Percentiles rank a stretch among this genome's conserved stretches.
These are phyloP conservation scores for Tephrocybe sp. DNA, from an alignment of 768 basidiomycete species.

Conservation along the genomic window DNA sequence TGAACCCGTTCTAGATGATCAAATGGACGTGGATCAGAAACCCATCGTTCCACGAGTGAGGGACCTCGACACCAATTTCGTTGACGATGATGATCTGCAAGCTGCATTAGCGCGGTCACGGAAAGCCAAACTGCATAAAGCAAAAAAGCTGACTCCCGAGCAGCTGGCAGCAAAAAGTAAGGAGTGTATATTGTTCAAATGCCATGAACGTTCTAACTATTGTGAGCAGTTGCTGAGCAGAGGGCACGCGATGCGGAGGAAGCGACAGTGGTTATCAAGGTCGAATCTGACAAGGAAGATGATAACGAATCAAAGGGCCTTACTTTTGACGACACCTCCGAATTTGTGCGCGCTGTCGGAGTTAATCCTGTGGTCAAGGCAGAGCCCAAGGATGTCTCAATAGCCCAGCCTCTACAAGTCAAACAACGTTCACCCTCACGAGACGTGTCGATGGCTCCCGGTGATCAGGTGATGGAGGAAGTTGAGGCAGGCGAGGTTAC, in stretches of 20 bases:
- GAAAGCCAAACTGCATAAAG: slow-evolving; percentile 75
- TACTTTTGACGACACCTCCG: slow-evolving; percentile 94
- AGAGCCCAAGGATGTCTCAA: slow-evolving; percentile 40
- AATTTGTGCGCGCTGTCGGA: slow-evolving; percentile 88
- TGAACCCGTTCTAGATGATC: slow-evolving; percentile 46
- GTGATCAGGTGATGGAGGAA: slow-evolving; percentile 68
- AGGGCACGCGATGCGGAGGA: slow-evolving; percentile 52
- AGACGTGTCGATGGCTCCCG: slow-evolving; percentile 57
- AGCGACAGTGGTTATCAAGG: slow-evolving; percentile 33
- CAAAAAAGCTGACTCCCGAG: slow-evolving; percentile 77
- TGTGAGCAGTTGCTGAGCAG: slow-evolving; percentile 62
- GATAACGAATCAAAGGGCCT: slow-evolving; percentile 57
- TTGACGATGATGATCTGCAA: slow-evolving; percentile 98
- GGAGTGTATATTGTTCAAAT: too few species aligned
- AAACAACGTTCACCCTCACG: slow-evolving; percentile 42
- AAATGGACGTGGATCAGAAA: slow-evolving; percentile 82
- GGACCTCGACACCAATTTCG: slow-evolving; percentile 84
- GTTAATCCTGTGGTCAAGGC: slow-evolving; percentile 57
- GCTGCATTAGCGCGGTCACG: slow-evolving; percentile 86
- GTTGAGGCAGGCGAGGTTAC: slow-evolving; percentile 81
- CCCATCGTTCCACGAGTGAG: slow-evolving; percentile 66
- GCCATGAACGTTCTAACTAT: too few species aligned
- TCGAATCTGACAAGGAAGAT: slow-evolving; percentile 37
- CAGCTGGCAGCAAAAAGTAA: slow-evolving; percentile 77
- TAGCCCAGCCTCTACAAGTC: slow-evolving; percentile 18